Conservation (phyloP, 2,329 filamentous ascomycete genomes). For the Scytalidium sp. region DNA sequence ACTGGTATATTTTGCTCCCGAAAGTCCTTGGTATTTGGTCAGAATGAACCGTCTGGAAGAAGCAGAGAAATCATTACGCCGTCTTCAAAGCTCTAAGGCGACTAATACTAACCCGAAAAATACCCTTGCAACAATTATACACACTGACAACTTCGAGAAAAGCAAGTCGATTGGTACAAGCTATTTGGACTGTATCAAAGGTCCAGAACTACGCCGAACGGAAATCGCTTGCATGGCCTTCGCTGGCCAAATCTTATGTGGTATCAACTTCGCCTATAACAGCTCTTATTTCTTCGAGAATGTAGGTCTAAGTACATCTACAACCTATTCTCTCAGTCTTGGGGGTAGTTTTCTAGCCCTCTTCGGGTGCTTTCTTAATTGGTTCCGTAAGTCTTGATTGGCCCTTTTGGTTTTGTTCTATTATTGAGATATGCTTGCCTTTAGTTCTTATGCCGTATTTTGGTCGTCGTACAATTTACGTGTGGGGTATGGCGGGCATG, state of each 20-base stretch:
- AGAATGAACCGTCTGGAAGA: slow-evolving; percentile 37
- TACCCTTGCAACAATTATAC: slow-evolving; percentile 44
- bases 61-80: slow-evolving; percentile 38
- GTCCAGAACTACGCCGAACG: slow-evolving; percentile 43
- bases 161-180: slow-evolving; percentile 36
- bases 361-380: slow-evolving; percentile 45
- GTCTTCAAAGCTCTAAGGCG: slow-evolving; percentile 22
- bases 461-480: slow-evolving; percentile 46
- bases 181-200: slow-evolving; percentile 45
- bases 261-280: slow-evolving; percentile 60
- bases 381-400: slow-evolving; percentile 37
- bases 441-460: slow-evolving; percentile 38
- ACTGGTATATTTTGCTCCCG: slow-evolving; percentile 39
- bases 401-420: background rate
- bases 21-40: slow-evolving; percentile 46
- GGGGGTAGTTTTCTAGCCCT: slow-evolving; percentile 43
- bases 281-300: slow-evolving; percentile 57
- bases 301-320: slow-evolving; percentile 43
- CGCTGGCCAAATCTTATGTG: slow-evolving; percentile 59
- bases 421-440: too few relatives aligned
- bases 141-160: slow-evolving; percentile 52
- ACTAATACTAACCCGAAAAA: slow-evolving; percentile 10
- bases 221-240: slow-evolving; percentile 55
- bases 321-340: slow-evolving; percentile 46
- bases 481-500: slow-evolving; percentile 42